Evolutionary conservation across 2,329 filamentous ascomycete species (phyloP).

Genomic region (Leptographium galeiforme): DNA sequence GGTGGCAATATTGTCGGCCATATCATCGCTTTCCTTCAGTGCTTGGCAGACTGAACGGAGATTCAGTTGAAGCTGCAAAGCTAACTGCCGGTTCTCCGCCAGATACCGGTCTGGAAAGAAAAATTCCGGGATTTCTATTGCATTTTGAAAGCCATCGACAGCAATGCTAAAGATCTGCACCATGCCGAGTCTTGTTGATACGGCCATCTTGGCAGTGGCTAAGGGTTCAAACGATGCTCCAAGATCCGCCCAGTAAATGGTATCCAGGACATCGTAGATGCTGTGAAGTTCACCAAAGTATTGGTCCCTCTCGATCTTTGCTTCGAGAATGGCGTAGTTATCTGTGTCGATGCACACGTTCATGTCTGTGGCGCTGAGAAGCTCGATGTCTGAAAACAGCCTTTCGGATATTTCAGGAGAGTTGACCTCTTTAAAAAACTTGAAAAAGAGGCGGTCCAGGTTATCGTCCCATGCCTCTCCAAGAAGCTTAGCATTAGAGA

Average conservation of each 20-base stretch:
- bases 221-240: neutral
- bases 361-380: neutral
- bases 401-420: neutral
- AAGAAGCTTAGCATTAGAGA: neutral
- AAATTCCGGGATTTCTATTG: slow-evolving; percentile 13
- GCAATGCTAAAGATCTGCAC: slow-evolving; percentile 12
- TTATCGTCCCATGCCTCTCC: slow-evolving; percentile 14
- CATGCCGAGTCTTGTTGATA: slow-evolving; percentile 2
- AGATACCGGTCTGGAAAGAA: slow-evolving; percentile 15
- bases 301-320: slow-evolving; percentile 57
- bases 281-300: slow-evolving; percentile 56
- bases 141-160: slow-evolving; percentile 3
- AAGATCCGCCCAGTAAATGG: slow-evolving; percentile 17
- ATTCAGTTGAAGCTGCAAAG: slow-evolving; percentile 9
- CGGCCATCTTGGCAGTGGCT: slow-evolving; percentile 3
- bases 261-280: slow-evolving; percentile 22
- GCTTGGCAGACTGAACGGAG: slow-evolving; percentile 7
- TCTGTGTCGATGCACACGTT: neutral
- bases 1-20: slow-evolving; percentile 1
- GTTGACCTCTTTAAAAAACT: slow-evolving; percentile 20
- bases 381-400: slow-evolving; percentile 2
- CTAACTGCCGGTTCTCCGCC: slow-evolving; percentile 9
- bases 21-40: slow-evolving; percentile 6
- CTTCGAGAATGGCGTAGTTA: slow-evolving; percentile 12
- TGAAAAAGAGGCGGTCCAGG: slow-evolving; percentile 30